phyloP scores from a whole-genome alignment of 345 rosid genomes.

The Dimocarpus longan region DNA sequence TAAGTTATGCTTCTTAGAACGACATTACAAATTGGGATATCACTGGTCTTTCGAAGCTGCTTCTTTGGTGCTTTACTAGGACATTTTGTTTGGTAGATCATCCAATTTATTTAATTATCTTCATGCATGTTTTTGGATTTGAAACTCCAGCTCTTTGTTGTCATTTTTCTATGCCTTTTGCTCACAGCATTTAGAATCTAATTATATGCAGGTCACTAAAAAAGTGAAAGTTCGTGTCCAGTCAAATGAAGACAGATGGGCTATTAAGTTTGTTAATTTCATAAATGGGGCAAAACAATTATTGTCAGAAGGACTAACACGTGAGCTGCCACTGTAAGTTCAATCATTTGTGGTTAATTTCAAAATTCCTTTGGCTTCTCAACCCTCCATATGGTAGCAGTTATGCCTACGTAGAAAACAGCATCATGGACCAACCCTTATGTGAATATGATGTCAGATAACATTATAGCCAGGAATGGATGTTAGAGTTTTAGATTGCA shows the following conservation, averaged over 20 bases:
- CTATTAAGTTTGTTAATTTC: conserved; percentile 63
- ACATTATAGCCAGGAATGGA: background rate
- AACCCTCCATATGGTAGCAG: background rate
- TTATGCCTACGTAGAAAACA: background rate
- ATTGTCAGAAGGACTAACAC: conserved; percentile 71
- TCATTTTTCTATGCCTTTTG: background rate
- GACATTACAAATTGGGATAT: background rate
- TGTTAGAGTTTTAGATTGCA: background rate
- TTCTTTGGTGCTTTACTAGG: background rate
- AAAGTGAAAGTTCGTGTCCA: conserved; percentile 47
- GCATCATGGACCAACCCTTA: no score
- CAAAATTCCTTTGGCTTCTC: conserved; percentile 7
- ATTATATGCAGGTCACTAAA: conserved; percentile 49
- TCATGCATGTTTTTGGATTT: background rate
- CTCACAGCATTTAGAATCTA: background rate
- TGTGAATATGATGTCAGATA: background rate
- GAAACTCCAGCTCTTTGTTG: background rate
- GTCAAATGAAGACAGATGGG: conserved; percentile 77
- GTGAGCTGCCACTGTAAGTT: conserved; percentile 84
- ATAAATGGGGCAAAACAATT: conserved; percentile 65
- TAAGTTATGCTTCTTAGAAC: background rate
- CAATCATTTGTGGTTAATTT: conserved; percentile 14
- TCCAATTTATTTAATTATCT: background rate
- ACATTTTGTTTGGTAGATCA: background rate
- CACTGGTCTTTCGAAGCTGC: background rate